Percentiles rank a stretch among this genome's conserved stretches.
Evolutionary conservation across 2,329 filamentous ascomycete genomes (phyloP).

Genomic region (Pyrenophora seminiperda): DNA sequence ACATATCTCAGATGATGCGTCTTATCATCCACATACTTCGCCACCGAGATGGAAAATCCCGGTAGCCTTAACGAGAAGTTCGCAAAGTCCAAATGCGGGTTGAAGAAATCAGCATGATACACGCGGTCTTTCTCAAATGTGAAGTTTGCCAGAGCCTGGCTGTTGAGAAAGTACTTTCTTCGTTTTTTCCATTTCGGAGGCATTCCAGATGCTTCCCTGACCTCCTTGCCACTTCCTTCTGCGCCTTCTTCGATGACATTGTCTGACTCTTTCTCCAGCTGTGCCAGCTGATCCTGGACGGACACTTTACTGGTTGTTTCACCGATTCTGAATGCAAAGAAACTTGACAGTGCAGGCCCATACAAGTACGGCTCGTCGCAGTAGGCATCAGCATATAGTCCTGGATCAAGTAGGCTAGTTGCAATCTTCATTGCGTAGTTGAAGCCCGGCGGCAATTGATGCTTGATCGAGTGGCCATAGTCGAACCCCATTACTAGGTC

Average conservation of each 20-base stretch:
- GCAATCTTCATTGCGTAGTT: slow-evolving; percentile 45
- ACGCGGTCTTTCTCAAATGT: slow-evolving; percentile 52
- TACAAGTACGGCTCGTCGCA: slow-evolving; percentile 47
- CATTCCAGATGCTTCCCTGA: slow-evolving; percentile 40
- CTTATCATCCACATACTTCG: slow-evolving; percentile 55
- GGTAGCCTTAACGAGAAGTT: slow-evolving; percentile 54
- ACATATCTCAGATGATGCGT: slow-evolving; percentile 55
- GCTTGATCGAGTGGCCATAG: slow-evolving; percentile 44
- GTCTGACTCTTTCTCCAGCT: slow-evolving; percentile 24
- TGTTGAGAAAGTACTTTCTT: slow-evolving; percentile 52
- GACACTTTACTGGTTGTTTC: slow-evolving; percentile 24
- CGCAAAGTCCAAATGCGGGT: slow-evolving; percentile 56
- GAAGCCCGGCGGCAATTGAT: slow-evolving; percentile 47
- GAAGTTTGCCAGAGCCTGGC: slow-evolving; percentile 44
- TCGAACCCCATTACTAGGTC: slow-evolving; percentile 46
- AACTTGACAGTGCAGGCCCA: slow-evolving; percentile 43
- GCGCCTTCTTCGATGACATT: slow-evolving; percentile 50
- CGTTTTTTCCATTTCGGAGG: slow-evolving; percentile 51
- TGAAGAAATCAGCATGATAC: slow-evolving; percentile 56
- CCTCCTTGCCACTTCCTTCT: slow-evolving; percentile 43
- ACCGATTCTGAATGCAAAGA: slow-evolving; percentile 43
- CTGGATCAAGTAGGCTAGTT: slow-evolving; percentile 45
- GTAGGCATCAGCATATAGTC: slow-evolving; percentile 45
- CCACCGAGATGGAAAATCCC: slow-evolving; percentile 52
- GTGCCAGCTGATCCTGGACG: slow-evolving; percentile 32